Evolutionary conservation across 2,329 filamentous ascomycete species (phyloP).

Genomic region (Furcasterigmium furcatum): DNA sequence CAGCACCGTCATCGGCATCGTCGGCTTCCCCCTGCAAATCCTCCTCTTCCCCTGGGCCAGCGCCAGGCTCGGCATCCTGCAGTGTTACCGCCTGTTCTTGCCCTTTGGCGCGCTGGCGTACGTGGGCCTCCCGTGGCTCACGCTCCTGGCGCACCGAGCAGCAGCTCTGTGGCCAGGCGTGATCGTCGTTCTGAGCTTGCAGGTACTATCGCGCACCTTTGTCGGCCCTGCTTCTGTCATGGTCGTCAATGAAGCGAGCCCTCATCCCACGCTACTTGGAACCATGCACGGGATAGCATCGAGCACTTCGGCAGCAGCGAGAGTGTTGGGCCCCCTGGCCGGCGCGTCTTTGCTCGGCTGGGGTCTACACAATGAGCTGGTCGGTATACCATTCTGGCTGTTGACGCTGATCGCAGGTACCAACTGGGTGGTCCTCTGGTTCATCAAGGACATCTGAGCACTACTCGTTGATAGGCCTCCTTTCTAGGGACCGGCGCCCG

Average conservation of each 20-base stretch:
- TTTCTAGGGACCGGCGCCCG: too few species aligned
- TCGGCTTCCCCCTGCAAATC: constrained; percentile 17
- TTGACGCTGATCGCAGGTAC: constrained; percentile 3
- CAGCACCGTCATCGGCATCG: constrained; percentile 18
- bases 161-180: constrained; percentile 9
- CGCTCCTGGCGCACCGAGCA: too few species aligned
- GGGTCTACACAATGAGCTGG: constrained; percentile 16
- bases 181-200: constrained; percentile 9
- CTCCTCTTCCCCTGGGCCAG: constrained; percentile 16
- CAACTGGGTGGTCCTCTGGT: constrained; percentile 8
- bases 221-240: constrained; percentile 19
- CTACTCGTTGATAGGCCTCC: too few species aligned
- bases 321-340: constrained; percentile 17
- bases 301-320: constrained; percentile 17
- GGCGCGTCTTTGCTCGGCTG: constrained; percentile 17
- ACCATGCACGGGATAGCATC: constrained; percentile 19
- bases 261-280: constrained; percentile 14
- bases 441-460: too few species aligned
- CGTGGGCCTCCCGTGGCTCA: constrained; percentile 15
- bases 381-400: constrained; percentile 17
- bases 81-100: constrained; percentile 15
- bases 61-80: constrained; percentile 9
- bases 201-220: constrained; percentile 17
- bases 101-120: constrained; percentile 17
- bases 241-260: constrained; percentile 19